Evolutionary conservation across 2,329 filamentous ascomycete species (phyloP), one percentile per base, ranked within the genome.

Genomic region (Apiospora saccharicola): DNA sequence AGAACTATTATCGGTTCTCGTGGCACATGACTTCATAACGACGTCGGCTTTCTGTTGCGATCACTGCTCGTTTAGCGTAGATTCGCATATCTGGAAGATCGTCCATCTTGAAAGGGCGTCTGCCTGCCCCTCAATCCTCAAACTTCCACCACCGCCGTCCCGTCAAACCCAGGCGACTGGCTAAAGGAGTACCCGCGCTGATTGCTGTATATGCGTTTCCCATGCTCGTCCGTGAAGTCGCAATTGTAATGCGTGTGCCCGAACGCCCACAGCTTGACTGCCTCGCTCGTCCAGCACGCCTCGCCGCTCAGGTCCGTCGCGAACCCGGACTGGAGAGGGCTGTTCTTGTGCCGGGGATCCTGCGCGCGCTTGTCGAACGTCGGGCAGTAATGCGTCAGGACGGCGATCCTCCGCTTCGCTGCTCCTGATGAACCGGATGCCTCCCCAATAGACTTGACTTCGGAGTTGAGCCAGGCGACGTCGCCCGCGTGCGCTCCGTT

Each of bases 231-330:
- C 5, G 71, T 37, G 72, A 83, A 84, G 51, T 83, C 81, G 75
- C 84, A 86, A 72, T 85, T 86, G 74, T 80, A 86, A 74, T 87
- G 85, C 14, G 85, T 87, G 73, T 88, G 85, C 0, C 86, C 85
- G 77, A 87, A 87, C 0, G 81, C 85, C 86, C 85, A 88, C 0
- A 85, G 43, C 75, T 78, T 82, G 24, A 86, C 84, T 2, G 72
- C 76, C 0, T 26, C 34, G 41, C 75, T 81, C 1, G 6, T 75
- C 76, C 82, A 87, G 74, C 83, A 86, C 4, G 5, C 1, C 72
- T 85, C 78, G 0, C 41, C 37, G 0, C 76, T 76, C 46, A 87
- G 72, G 71, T 87, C 82, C 0, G 83, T 86, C 0, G 79, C 78
- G 73, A 87, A 86, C 5, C 75, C 81, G 1, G 78, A 76, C 1